These are phyloP conservation scores for Gaultheria prostrata DNA, from an alignment of 148 eudicot species.

Conservation along the genomic window DNA sequence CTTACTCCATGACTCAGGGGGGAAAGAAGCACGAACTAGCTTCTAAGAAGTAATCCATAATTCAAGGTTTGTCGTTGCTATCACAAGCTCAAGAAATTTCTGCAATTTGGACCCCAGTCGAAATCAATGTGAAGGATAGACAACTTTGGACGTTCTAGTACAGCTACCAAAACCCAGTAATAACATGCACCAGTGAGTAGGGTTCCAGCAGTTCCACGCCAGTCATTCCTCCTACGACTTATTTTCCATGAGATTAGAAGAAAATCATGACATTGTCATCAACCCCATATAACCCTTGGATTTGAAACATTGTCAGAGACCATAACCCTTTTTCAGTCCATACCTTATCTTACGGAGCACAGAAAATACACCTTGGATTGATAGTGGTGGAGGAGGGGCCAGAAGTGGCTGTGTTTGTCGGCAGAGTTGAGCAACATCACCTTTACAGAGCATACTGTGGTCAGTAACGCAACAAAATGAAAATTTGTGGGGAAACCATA, in stretches of 20 bases:
- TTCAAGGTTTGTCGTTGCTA: background rate
- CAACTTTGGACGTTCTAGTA: background rate
- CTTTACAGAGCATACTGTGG: conserved; percentile 32
- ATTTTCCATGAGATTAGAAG: background rate
- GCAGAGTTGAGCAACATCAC: conserved; percentile 98
- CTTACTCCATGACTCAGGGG: background rate
- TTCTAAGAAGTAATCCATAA: background rate
- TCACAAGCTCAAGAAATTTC: background rate
- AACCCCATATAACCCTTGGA: background rate
- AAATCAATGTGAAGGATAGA: background rate
- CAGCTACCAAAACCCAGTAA: background rate
- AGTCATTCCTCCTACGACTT: background rate
- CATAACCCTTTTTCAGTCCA: conserved; percentile 11
- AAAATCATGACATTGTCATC: background rate
- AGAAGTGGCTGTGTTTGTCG: conserved; percentile 85
- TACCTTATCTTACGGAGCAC: conserved; percentile 80
- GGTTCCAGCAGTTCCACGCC: background rate
- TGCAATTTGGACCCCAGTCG: background rate
- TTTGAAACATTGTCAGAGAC: background rate
- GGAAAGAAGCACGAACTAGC: background rate
- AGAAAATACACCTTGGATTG: conserved; percentile 77
- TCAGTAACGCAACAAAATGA: conserved; percentile 10
- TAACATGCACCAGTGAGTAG: conserved; percentile 10
- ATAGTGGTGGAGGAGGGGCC: conserved; percentile 74
- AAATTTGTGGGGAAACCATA: background rate